phyloP scores from a whole-genome alignment of 129 eudicot genomes.

The Sambucus nigra region DNA sequence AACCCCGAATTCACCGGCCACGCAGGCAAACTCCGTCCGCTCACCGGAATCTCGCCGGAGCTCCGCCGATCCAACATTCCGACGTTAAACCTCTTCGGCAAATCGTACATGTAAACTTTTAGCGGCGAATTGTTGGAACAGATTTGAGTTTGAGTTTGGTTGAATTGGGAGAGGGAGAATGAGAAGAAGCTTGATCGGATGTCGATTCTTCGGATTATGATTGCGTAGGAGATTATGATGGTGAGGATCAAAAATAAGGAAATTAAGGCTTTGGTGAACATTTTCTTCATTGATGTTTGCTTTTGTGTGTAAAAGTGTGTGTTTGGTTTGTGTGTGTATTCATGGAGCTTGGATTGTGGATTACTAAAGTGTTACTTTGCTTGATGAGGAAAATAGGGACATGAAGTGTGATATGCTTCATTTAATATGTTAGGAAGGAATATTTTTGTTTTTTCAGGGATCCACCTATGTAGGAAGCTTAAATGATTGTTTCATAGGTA shows the following conservation, averaged over 20 bases:
- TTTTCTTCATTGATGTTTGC: conserved; percentile 4
- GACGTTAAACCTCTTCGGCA: conserved; percentile 67
- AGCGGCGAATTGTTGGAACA: conserved; percentile 45
- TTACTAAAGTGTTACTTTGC: no score
- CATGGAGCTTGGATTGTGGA: no score
- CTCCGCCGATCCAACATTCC: conserved; percentile 47
- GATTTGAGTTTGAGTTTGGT: conserved; percentile 12
- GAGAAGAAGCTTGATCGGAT: conserved; percentile 38
- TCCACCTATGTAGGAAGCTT: no score
- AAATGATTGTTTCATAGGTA: no score
- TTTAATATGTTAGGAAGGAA: no score
- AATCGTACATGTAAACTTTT: conserved; percentile 76
- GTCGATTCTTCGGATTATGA: conserved; percentile 31
- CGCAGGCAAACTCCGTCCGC: conserved; percentile 49
- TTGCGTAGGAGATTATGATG: conserved; percentile 23
- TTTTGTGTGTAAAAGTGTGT: no score
- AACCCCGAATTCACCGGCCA: conserved; percentile 70
- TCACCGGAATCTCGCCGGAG: conserved; percentile 41
- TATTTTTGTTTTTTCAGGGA: no score
- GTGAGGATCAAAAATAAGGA: conserved; percentile 19
- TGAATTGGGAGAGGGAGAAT: conserved; percentile 16
- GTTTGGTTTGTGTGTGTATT: no score
- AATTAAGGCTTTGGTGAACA: conserved; percentile 26
- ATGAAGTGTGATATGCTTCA: no score
- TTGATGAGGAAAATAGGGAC: no score